Conservation (phyloP, 805 yeast species). For the Yarrowia divulgata region DNA sequence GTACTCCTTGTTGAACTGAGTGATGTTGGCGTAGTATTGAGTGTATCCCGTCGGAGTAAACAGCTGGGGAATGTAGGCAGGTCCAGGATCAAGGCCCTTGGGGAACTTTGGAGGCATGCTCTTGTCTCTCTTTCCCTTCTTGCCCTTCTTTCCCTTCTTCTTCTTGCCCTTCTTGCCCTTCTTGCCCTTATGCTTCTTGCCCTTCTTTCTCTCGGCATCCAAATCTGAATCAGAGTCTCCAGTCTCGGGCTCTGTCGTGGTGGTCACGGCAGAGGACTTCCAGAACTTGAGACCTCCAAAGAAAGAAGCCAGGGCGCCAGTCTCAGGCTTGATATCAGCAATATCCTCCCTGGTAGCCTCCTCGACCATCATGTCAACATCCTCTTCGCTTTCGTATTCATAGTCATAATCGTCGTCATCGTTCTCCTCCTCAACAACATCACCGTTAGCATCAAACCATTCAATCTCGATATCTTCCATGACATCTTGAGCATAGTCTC, state of each 20-base stretch:
- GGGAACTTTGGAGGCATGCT: conserved; percentile 72
- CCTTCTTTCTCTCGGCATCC: conserved; percentile 7
- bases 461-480: conserved; percentile 48
- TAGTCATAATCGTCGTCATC: not conserved
- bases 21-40: conserved; percentile 76
- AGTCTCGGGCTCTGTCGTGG: not conserved
- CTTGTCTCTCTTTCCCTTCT: conserved; percentile 55
- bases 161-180: conserved; percentile 27
- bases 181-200: conserved; percentile 9
- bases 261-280: not conserved
- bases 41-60: conserved; percentile 76
- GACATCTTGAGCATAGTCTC: conserved; percentile 47
- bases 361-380: not conserved
- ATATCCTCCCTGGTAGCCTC: not conserved
- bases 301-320: conserved; percentile 7
- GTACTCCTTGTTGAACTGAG: conserved; percentile 54
- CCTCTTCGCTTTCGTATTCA: not conserved
- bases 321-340: conserved; percentile 3
- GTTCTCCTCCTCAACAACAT: not conserved
- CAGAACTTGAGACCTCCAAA: conserved; percentile 41
- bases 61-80: conserved; percentile 74
- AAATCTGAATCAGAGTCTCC: conserved; percentile 7
- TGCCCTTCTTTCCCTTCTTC: conserved; percentile 38
- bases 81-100: conserved; percentile 63
- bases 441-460: conserved; percentile 26